Conservation (phyloP, 306 rosid genomes). For the Carpinus fangiana region DNA sequence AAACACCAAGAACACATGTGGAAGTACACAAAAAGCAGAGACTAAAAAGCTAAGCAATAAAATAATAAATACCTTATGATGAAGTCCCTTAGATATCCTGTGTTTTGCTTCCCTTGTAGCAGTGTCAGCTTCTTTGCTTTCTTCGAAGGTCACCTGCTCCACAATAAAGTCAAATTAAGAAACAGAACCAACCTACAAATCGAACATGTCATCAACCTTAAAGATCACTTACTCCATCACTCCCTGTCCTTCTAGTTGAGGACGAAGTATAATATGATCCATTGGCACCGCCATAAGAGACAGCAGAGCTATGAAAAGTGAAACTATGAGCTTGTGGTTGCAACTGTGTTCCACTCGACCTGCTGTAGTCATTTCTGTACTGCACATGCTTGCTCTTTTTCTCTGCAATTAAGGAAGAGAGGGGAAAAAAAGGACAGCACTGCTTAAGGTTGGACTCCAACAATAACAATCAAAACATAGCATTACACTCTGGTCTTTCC, state of each 20-base stretch:
- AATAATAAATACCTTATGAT: conserved; percentile 49
- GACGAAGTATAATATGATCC: conserved; percentile 76
- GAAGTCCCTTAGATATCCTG: conserved; percentile 64
- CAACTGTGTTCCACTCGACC: conserved; percentile 21
- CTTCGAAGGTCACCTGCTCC: conserved; percentile 69
- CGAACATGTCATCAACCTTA: background rate
- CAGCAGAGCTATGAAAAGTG: conserved; percentile 79
- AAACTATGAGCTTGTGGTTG: conserved; percentile 67
- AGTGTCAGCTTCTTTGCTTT: conserved; percentile 82
- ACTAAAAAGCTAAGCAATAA: background rate
- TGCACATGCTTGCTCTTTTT: conserved; percentile 48
- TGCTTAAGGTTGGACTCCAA: conserved; percentile 7
- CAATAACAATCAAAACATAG: background rate
- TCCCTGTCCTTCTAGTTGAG: conserved; percentile 64
- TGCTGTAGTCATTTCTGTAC: conserved; percentile 28
- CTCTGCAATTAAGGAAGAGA: conserved; percentile 40
- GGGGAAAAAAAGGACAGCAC: background rate
- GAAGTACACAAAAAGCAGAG: conserved; percentile 6
- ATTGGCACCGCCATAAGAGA: conserved; percentile 63
- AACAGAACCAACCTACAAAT: background rate
- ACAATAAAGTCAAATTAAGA: conserved; percentile 29
- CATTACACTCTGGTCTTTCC: background rate
- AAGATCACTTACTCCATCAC: conserved; percentile 74
- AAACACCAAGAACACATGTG: background rate
- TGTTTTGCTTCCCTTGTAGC: conserved; percentile 68